Evolutionary conservation across 2,329 filamentous ascomycete genomes (phyloP).

Genomic region (Emmonsia crescens): DNA sequence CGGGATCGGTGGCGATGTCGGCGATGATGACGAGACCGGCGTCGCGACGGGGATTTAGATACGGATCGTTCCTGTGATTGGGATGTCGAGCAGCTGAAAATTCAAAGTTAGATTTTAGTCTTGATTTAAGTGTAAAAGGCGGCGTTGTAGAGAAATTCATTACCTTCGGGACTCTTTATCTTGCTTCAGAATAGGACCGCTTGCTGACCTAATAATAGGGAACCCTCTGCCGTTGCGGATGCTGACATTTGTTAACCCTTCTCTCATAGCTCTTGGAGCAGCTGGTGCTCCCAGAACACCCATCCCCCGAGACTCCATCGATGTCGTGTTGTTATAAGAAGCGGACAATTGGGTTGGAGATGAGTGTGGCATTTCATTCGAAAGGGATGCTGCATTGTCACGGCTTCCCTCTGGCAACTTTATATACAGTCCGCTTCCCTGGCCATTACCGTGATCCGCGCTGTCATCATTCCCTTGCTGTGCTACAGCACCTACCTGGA

Average conservation of each 20-base stretch:
- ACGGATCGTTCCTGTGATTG: constrained; percentile 27
- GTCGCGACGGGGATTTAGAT: constrained; percentile 24
- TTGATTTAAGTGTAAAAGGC: background rate
- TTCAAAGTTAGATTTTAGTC: constrained; percentile 8
- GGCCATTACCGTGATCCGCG: background rate
- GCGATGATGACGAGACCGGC: constrained; percentile 39
- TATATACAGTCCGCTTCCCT: background rate
- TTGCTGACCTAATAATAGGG: constrained; percentile 24
- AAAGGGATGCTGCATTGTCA: constrained; percentile 18
- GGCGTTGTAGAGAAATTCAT: background rate
- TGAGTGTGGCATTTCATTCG: background rate
- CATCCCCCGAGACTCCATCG: constrained; percentile 40
- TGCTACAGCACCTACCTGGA: constrained; percentile 2
- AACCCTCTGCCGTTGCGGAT: constrained; percentile 52
- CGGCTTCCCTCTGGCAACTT: constrained; percentile 5
- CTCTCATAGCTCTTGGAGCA: constrained; percentile 88
- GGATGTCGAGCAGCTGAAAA: constrained; percentile 16
- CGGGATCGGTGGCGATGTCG: constrained; percentile 44
- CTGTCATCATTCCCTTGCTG: background rate
- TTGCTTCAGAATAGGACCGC: background rate
- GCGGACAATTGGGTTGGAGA: constrained; percentile 15
- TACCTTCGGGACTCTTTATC: constrained; percentile 23
- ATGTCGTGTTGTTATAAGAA: constrained; percentile 18
- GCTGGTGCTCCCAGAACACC: constrained; percentile 65
- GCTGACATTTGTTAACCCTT: constrained; percentile 74